Conservation (phyloP, 345 rosid genomes). For the Erodium maritimum region DNA sequence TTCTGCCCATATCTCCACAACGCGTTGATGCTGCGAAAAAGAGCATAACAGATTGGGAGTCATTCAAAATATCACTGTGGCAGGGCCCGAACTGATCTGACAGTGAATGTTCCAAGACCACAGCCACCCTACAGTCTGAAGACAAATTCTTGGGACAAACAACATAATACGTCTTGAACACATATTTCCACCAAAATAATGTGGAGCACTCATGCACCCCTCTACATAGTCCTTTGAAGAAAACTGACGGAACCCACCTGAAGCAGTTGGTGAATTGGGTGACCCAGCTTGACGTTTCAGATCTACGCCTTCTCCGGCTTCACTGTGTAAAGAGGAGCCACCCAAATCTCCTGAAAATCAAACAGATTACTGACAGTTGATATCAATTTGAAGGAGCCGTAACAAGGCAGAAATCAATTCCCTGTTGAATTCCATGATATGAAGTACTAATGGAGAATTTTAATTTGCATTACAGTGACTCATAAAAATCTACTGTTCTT, state of each 20-base stretch:
- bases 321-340: constrained; percentile 65
- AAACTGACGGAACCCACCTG: constrained; percentile 99
- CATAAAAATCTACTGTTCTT: not conserved
- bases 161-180: constrained; percentile 43
- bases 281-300: constrained; percentile 49
- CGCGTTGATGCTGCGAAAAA: constrained; percentile 50
- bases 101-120: constrained; percentile 55
- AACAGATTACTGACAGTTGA: constrained; percentile 2
- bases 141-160: constrained; percentile 42
- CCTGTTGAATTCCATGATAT: not conserved
- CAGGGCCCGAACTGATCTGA: constrained; percentile 59
- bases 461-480: not conserved
- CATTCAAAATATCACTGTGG: constrained; percentile 54
- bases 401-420: not conserved
- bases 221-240: constrained; percentile 82
- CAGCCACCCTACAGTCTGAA: constrained; percentile 63
- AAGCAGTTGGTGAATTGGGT: constrained; percentile 95
- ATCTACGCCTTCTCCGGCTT: constrained; percentile 39
- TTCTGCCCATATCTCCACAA: constrained; percentile 59
- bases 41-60: constrained; percentile 46
- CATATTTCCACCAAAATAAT: constrained; percentile 48
- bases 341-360: constrained; percentile 60
- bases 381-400: not conserved
- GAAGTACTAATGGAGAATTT: not conserved
- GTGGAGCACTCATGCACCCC: constrained; percentile 52